Percentiles rank a stretch among this genome's conserved stretches.
These are phyloP conservation scores for Cladophialophora bantiana DNA, from an alignment of 2,329 filamentous ascomycete genomes.

Conservation along the genomic window DNA sequence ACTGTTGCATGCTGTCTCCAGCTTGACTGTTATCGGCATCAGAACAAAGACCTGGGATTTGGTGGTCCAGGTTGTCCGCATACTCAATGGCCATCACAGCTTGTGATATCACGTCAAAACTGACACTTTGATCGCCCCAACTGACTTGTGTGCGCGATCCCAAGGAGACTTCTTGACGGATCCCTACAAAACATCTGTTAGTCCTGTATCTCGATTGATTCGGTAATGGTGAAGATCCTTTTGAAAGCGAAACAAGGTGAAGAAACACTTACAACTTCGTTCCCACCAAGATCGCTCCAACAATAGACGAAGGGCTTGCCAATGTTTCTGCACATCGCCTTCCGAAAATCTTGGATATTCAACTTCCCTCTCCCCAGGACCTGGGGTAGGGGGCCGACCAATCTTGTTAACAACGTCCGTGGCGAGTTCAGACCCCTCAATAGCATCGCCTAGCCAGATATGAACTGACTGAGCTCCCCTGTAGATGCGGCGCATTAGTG, in stretches of 20 bases:
- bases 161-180: conserved; percentile 18
- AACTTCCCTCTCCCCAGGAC: conserved; percentile 22
- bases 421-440: conserved; percentile 25
- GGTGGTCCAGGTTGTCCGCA: conserved; percentile 3
- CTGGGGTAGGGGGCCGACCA: conserved; percentile 16
- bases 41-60: background rate
- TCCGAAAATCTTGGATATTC: conserved; percentile 18
- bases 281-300: conserved; percentile 18
- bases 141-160: conserved; percentile 2
- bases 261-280: conserved; percentile 4
- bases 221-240: no score
- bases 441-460: conserved; percentile 35
- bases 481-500: conserved; percentile 35
- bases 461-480: conserved; percentile 29
- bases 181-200: background rate
- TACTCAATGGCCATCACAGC: conserved; percentile 21
- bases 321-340: conserved; percentile 14
- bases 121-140: conserved; percentile 14
- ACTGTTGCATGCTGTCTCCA: conserved; percentile 1
- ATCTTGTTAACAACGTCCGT: conserved; percentile 26
- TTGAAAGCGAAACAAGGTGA: no score
- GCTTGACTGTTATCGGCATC: background rate
- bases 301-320: conserved; percentile 9
- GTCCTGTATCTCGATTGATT: background rate
- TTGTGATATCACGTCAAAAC: conserved; percentile 14